A percentile compares a stretch with the other conserved stretches of the same genome.
These are phyloP conservation scores for Penicillium cosmopolitanum DNA, from an alignment of 495 filamentous ascomycete species.

Conservation along the genomic window DNA sequence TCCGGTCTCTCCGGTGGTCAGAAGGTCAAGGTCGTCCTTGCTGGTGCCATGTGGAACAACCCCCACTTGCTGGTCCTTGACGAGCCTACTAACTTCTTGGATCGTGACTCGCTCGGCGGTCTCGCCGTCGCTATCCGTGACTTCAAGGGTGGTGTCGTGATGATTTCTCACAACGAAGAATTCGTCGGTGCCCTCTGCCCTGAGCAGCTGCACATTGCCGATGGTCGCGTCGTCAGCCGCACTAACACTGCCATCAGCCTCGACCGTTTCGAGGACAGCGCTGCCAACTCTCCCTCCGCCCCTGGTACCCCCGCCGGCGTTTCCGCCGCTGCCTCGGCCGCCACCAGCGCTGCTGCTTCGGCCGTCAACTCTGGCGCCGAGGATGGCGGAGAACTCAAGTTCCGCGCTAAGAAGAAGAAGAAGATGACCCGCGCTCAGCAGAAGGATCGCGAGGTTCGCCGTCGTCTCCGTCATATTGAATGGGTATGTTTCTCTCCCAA, in stretches of 20 bases:
- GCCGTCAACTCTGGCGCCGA: slow-evolving; percentile 87
- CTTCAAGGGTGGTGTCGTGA: slow-evolving; percentile 96
- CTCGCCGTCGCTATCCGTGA: slow-evolving; percentile 95
- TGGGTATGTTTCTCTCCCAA: slow-evolving; percentile 59
- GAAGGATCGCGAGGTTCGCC: slow-evolving; percentile 88
- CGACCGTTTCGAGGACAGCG: slow-evolving; percentile 86
- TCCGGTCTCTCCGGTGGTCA: slow-evolving; percentile 97
- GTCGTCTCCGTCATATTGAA: slow-evolving; percentile 91
- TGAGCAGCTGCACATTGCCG: slow-evolving; percentile 92
- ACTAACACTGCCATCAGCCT: slow-evolving; percentile 70
- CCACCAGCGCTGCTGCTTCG: slow-evolving; percentile 64
- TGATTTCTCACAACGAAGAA: slow-evolving; percentile 99
- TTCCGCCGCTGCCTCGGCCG: slow-evolving; percentile 51
- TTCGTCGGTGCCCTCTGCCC: slow-evolving; percentile 93
- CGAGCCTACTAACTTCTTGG: slow-evolving; percentile 99
- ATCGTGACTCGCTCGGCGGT: slow-evolving; percentile 94
- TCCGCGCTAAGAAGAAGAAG: slow-evolving; percentile 96
- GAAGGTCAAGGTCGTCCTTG: slow-evolving; percentile 98
- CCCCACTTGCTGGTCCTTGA: slow-evolving; percentile 96
- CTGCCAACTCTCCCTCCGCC: slow-evolving; percentile 60
- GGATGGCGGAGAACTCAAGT: slow-evolving; percentile 80
- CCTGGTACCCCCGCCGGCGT: slow-evolving; percentile 55
- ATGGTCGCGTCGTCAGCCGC: slow-evolving; percentile 83
- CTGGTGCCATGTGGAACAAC: slow-evolving; percentile 99
- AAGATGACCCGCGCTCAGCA: slow-evolving; percentile 96